A percentile compares a stretch with the other conserved stretches of the same genome.
These are phyloP conservation scores for Hypoxylon crocopeplum DNA, from an alignment of 495 filamentous ascomycete species.

Conservation along the genomic window DNA sequence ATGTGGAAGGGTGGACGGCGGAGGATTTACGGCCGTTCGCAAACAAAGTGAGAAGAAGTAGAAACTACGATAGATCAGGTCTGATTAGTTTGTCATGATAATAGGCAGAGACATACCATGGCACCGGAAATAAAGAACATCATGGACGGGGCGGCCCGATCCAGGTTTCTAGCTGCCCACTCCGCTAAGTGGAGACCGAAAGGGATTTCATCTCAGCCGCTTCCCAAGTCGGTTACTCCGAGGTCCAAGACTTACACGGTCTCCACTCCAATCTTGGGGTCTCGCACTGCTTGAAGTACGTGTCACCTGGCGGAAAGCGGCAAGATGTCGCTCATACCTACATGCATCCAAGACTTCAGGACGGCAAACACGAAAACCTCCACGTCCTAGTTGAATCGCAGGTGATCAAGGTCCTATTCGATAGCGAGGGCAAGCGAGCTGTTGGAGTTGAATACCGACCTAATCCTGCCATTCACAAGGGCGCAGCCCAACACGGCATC, in stretches of 20 bases:
- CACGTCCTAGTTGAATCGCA: conserved; percentile 56
- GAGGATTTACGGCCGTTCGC: not conserved
- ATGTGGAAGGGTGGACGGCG: not conserved
- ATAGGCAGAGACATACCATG: not conserved
- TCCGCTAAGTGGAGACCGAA: not conserved
- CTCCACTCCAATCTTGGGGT: not conserved
- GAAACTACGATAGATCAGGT: no score
- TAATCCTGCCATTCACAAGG: conserved; percentile 24
- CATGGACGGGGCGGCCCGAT: not conserved
- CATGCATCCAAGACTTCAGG: conserved; percentile 47
- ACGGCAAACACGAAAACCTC: conserved; percentile 50
- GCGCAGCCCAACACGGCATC: conserved; percentile 6
- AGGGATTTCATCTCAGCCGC: not conserved
- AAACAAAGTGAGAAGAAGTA: not conserved
- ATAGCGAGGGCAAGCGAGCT: conserved; percentile 50
- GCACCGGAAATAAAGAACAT: not conserved
- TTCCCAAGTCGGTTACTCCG: not conserved
- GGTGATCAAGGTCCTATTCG: conserved; percentile 55
- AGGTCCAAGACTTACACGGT: not conserved
- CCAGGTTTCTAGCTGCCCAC: not conserved
- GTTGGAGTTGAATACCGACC: conserved; percentile 51
- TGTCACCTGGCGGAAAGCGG: conserved; percentile 17
- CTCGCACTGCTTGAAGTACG: not conserved
- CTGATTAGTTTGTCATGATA: not conserved
- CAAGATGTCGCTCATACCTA: conserved; percentile 51